Base-by-base conservation (phyloP, 2,329 filamentous ascomycete species). In the Periconia sp. region DNA sequence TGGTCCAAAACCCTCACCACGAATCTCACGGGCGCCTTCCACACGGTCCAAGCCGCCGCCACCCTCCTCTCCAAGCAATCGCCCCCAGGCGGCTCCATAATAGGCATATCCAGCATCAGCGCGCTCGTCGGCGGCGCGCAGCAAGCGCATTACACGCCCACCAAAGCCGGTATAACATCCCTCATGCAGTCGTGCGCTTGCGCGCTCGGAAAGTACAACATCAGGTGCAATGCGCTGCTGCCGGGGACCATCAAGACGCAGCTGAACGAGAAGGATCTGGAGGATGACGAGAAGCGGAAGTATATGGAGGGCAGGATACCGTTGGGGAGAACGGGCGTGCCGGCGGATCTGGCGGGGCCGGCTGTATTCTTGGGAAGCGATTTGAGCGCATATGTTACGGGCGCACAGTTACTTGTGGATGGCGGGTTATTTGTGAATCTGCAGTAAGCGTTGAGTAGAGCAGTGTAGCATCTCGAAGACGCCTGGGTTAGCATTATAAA, bases 341-440 rank as follows among this genome's bases (percentile, higher is more conserved):
- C 90, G 15, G 71, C 69, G n/a, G 91, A 96, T 78, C 72, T 96
- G 70, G 90, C 86, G 0, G 91, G 92, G 0, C 91, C 91, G 1
- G 91, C 91, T 6, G 87, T 96, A 30, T 96, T 96, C 73, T 77
- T 96, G 67, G 91, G 88, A 0, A 90, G 87, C 65, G 88, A 70
- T 55, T 74, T 96, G 75, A 93, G 66, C 52, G 52, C 54, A n/a
- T 74, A 74, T 63, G 67, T 74, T 17, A 93, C 86, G 54, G 91
- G 91, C 0, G 87, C 91, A 15, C 90, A 94, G 74, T 68, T 96
- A 61, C 73, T 96, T 58, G 92, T 96, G 14, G 92, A 96, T 74
- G 92, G 92, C 11, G 92, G 92, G 0, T 72, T 93, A 57, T 96
- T 94, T 79, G 92, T 96, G 15, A 96, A 96, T 74, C 77, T 96